Conservation (phyloP, 1,284 basidiomycete genomes). For the Irpex sp. region DNA sequence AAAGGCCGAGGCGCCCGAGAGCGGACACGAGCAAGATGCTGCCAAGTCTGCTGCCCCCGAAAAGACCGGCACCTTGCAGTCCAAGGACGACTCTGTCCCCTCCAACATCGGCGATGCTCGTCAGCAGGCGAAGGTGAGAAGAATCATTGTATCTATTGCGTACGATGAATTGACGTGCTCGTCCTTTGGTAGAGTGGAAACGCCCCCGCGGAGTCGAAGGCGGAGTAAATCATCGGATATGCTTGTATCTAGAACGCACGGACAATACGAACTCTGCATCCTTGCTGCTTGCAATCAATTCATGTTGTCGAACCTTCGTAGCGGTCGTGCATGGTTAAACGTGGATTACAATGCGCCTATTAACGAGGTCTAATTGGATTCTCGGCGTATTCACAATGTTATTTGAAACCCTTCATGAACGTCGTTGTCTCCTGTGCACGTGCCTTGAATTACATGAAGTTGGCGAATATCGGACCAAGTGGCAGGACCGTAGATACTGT, state of each 20-base stretch:
- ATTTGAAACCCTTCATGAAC: too few relatives aligned
- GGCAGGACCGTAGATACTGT: too few relatives aligned
- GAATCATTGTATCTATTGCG: not conserved
- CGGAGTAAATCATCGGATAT: not conserved
- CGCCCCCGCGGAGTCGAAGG: not conserved
- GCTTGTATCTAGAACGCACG: not conserved
- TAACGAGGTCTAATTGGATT: too few relatives aligned
- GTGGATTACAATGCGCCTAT: too few relatives aligned
- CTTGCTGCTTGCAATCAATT: not conserved
- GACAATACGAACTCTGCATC: not conserved
- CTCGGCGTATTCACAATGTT: too few relatives aligned
- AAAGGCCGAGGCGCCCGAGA: not conserved
- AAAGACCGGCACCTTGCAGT: not conserved
- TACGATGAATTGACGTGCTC: not conserved
- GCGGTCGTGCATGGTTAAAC: too few relatives aligned
- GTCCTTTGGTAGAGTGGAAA: not conserved
- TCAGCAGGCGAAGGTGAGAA: not conserved
- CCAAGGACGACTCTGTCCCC: not conserved
- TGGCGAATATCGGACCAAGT: too few relatives aligned
- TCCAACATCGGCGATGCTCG: conserved; percentile 2
- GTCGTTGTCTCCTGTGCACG: too few relatives aligned
- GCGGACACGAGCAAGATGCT: not conserved
- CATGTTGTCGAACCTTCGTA: too few relatives aligned
- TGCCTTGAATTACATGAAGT: too few relatives aligned
- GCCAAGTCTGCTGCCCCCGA: not conserved